Evolutionary conservation across 1,139 yeast genomes (phyloP), one percentile per base, ranked within the genome.

Genomic region (Blastobotrys petasosporus): DNA sequence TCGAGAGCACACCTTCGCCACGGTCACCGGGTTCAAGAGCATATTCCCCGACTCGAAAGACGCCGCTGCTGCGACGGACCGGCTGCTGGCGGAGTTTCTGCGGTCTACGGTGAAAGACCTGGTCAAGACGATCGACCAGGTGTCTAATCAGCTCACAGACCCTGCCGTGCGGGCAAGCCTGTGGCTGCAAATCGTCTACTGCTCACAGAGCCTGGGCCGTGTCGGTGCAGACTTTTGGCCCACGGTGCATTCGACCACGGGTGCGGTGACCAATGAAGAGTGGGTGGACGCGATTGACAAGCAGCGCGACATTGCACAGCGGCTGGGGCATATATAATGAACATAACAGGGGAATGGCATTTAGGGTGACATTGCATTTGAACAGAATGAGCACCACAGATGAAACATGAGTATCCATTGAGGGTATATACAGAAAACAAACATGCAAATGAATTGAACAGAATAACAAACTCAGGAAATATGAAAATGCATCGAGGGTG

Each of bases 1-100:
- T 51, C 73, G 98, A 60, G 97, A 90, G 61, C 82, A 79, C 55
- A 78, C 85, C 11, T 85, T 82, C 62, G 83, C 81, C 31, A 78
- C 94, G 0, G 70, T 86, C 4, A 77, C 85, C 39, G 78, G 82
- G 8, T 83, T 75, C 61, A 73, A 74, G 47, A 76, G 86, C 6
- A 75, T 85, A 0, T 85, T 86, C 57, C 76, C 75, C 4, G 57
- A 50, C 46, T 15, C 9, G 25, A 29, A 10, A 16, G 45, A 2
- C 32, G 42, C 42, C 32, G 35, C 41, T 3, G 57, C 60, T 15
- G 61, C 57, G n/a, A 61, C 57, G n/a, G 71, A 51, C 40, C 54
- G 45, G 37, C 58, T 74, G 8, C 54, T 74, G 2, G 66, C 71
- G 29, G 67, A 71, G 15, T 77, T 77, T 54, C 63, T 76, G 15